phyloP scores from a whole-genome alignment of 1,284 basidiomycete genomes.

The Rugosomyces carneus region DNA sequence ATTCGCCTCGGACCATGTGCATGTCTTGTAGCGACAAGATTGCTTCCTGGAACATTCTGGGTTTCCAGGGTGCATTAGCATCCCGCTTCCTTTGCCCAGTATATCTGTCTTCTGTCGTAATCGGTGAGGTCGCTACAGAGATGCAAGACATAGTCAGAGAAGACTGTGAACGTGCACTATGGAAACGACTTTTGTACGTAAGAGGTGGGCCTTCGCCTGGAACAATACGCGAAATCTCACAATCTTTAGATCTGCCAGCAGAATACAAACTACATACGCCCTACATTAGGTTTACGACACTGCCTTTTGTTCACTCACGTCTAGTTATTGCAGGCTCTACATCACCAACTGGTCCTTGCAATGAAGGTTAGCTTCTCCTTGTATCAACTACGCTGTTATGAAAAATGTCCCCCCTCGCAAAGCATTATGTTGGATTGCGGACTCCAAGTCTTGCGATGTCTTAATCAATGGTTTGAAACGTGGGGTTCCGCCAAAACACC shows the following conservation, averaged over 20 bases:
- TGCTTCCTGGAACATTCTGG: constrained; percentile 73
- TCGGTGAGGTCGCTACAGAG: constrained; percentile 58
- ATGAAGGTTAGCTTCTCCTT: constrained; percentile 48
- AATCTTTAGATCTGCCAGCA: constrained; percentile 32
- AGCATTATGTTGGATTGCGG: constrained; percentile 71
- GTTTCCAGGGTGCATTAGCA: constrained; percentile 79
- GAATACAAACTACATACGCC: constrained; percentile 46
- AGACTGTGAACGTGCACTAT: constrained; percentile 61
- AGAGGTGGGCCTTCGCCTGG: constrained; percentile 8
- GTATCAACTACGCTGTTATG: neutral
- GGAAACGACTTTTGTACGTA: constrained; percentile 36
- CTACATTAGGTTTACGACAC: constrained; percentile 47
- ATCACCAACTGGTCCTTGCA: constrained; percentile 42
- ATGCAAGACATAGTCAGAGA: constrained; percentile 36
- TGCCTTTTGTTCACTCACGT: constrained; percentile 58
- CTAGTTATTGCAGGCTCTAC: constrained; percentile 24
- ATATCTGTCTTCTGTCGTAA: constrained; percentile 58
- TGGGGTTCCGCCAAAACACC: constrained; percentile 66
- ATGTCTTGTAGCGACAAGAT: constrained; percentile 94
- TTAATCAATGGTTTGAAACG: constrained; percentile 74
- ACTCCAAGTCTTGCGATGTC: constrained; percentile 45
- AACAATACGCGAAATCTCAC: neutral
- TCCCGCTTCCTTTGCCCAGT: constrained; percentile 54
- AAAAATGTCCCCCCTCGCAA: neutral
- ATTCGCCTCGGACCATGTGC: constrained; percentile 72